A percentile compares a stretch with the other conserved stretches of the same genome.
Evolutionary conservation across 2,329 filamentous ascomycete genomes (phyloP).

Genomic region (Colletotrichum sp.): DNA sequence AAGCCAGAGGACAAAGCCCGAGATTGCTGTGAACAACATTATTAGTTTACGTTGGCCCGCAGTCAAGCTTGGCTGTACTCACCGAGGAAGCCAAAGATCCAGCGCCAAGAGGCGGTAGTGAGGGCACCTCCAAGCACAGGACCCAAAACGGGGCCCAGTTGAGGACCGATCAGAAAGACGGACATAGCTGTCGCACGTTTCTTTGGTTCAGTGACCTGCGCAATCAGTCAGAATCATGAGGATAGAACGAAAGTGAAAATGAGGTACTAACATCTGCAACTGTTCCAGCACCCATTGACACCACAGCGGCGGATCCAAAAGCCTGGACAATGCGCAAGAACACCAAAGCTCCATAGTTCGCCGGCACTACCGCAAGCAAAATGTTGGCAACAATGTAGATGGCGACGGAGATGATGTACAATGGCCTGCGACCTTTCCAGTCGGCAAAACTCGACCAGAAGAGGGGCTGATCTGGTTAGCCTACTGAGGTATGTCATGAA

Average conservation of each 20-base stretch:
- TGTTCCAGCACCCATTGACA: slow-evolving; percentile 47
- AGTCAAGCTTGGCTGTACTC: neutral
- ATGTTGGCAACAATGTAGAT: slow-evolving; percentile 44
- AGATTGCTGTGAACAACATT: slow-evolving; percentile 26
- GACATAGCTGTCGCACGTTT: slow-evolving; percentile 43
- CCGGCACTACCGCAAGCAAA: slow-evolving; percentile 40
- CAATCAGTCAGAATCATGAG: slow-evolving; percentile 13
- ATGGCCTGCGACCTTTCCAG: slow-evolving; percentile 40
- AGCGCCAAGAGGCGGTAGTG: slow-evolving; percentile 43
- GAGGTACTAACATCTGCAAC: slow-evolving; percentile 38
- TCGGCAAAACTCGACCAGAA: slow-evolving; percentile 46
- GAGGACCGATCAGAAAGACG: slow-evolving; percentile 47
- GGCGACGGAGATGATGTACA: slow-evolving; percentile 44
- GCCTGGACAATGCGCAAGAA: slow-evolving; percentile 46
- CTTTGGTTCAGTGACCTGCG: slow-evolving; percentile 34
- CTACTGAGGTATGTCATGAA: neutral
- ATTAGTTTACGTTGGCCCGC: neutral
- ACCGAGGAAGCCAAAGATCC: slow-evolving; percentile 46
- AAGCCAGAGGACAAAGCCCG: slow-evolving; percentile 32
- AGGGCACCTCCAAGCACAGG: slow-evolving; percentile 47
- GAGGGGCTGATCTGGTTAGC: slow-evolving; percentile 33
- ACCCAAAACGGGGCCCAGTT: slow-evolving; percentile 48
- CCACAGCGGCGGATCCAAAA: slow-evolving; percentile 45
- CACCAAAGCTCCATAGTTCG: slow-evolving; percentile 41
- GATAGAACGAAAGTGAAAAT: neutral